Percentiles rank a stretch among this genome's conserved stretches.
phyloP scores from a whole-genome alignment of 345 rosid genomes.

The Rhodamnia argentea region DNA sequence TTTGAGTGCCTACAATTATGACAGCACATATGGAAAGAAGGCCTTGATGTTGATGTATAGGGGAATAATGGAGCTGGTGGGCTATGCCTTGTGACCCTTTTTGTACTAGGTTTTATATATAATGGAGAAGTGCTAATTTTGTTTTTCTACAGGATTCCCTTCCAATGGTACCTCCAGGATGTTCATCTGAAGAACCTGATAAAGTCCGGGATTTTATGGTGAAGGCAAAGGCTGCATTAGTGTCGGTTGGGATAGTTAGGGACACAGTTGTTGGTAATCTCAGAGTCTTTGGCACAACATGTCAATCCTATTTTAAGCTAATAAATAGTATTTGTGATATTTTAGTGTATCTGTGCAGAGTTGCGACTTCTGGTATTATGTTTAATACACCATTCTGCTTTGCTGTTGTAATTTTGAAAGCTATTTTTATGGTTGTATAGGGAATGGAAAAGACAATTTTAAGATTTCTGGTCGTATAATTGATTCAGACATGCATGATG shows the following conservation, averaged over 20 bases:
- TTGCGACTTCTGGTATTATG: background rate
- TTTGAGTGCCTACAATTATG: constrained; percentile 95
- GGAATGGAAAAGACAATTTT: constrained; percentile 72
- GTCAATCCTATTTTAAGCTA: background rate
- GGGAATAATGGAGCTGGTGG: constrained; percentile 95
- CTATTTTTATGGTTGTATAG: constrained; percentile 24
- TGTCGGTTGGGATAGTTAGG: constrained; percentile 96
- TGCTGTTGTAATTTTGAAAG: background rate
- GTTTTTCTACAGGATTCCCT: constrained; percentile 60
- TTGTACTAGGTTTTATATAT: background rate
- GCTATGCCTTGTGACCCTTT: constrained; percentile 2
- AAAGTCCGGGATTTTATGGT: constrained; percentile 65
- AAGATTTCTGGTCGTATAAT: constrained; percentile 88
- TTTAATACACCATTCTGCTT: background rate
- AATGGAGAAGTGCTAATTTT: constrained; percentile 5
- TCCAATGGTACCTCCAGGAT: constrained; percentile 95
- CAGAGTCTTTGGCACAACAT: background rate
- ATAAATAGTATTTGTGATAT: background rate
- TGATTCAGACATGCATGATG: constrained; percentile 99
- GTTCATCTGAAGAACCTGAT: constrained; percentile 80
- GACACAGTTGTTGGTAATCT: constrained; percentile 66
- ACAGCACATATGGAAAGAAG: constrained; percentile 82
- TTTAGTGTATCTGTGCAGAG: background rate
- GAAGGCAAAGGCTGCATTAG: constrained; percentile 94
- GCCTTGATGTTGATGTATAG: constrained; percentile 91